Base-by-base conservation (phyloP, 352 stramenopile species). In the Phytophthora tubulina region DNA sequence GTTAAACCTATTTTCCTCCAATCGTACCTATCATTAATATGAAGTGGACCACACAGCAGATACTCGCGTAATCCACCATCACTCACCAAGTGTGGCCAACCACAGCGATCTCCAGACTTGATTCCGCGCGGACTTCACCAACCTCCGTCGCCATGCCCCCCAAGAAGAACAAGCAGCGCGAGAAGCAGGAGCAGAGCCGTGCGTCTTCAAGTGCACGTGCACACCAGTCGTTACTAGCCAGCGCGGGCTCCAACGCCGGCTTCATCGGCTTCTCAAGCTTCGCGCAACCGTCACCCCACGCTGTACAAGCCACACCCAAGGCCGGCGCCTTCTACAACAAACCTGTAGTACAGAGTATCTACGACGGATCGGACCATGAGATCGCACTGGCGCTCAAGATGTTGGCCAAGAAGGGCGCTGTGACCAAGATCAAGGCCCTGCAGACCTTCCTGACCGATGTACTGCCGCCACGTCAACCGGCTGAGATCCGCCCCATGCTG, bases 151-250 rank as follows among this genome's bases (percentile, higher is more conserved):
- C 10, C 5, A 84, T 84, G 77, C 55, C 70, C 21, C 82, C 83
- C 52, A 91, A 91, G 83, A 93, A 89, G 71, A 96, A 93, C 80
- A 95, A 95, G 74, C 89, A 96, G 80, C 87, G 87, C 72, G 89
- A 96, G 75, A 93, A 93, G 67, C 84, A 91, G 55, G 89, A 94
- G 75, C 84, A 95, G 71, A 92, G 75, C 59, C 84, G 84, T 45
- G 89, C 89, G 49, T 94, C 89, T 8, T 96, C 89, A 9, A 93
- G 88, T 50, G 77, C 86, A 8, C 89, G 89, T 44, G 88, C 88
- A n/a, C 84, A 92, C 48, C 76, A 92, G 67, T 77, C 75, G 32
- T 75, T 95, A 27, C 64, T 88, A 38, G 64, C 77, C 11, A 87
- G 70, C 3, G 21, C 73, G 7, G 67, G 67, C n/a, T 55, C 62